Conservation (phyloP, 2,329 filamentous ascomycete species). For the Zasmidium cellare region DNA sequence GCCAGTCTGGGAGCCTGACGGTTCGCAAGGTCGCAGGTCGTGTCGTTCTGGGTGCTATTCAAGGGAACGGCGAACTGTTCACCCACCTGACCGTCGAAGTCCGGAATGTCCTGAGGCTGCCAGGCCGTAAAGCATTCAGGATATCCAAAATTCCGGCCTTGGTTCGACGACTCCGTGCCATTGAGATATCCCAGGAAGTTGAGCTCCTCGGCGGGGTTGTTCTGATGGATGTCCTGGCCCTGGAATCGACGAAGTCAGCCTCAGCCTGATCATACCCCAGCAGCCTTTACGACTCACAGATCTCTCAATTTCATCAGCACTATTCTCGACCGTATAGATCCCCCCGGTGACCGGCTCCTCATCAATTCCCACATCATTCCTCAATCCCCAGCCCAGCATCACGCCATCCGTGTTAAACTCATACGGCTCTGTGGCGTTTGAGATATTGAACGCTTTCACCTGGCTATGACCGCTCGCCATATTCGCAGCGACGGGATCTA, state of each 20-base stretch:
- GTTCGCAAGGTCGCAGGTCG: conserved; percentile 41
- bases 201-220: conserved; percentile 73
- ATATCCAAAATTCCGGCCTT: conserved; percentile 67
- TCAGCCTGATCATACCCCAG: neutral
- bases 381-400: conserved; percentile 65
- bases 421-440: conserved; percentile 41
- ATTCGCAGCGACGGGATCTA: conserved; percentile 57
- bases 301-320: conserved; percentile 59
- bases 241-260: neutral
- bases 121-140: conserved; percentile 69
- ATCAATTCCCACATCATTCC: conserved; percentile 71
- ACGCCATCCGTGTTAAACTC: conserved; percentile 54
- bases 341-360: conserved; percentile 57
- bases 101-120: conserved; percentile 54
- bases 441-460: conserved; percentile 63
- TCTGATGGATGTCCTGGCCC: conserved; percentile 43
- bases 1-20: conserved; percentile 54
- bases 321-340: conserved; percentile 67
- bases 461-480: conserved; percentile 62
- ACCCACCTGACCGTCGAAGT: conserved; percentile 47
- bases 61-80: conserved; percentile 49
- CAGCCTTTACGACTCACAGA: conserved; percentile 5
- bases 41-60: conserved; percentile 48
- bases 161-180: conserved; percentile 42
- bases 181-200: conserved; percentile 69